These are phyloP conservation scores for Wallemia mellicola DNA, from an alignment of 1,284 basidiomycete genomes.

Conservation along the genomic window DNA sequence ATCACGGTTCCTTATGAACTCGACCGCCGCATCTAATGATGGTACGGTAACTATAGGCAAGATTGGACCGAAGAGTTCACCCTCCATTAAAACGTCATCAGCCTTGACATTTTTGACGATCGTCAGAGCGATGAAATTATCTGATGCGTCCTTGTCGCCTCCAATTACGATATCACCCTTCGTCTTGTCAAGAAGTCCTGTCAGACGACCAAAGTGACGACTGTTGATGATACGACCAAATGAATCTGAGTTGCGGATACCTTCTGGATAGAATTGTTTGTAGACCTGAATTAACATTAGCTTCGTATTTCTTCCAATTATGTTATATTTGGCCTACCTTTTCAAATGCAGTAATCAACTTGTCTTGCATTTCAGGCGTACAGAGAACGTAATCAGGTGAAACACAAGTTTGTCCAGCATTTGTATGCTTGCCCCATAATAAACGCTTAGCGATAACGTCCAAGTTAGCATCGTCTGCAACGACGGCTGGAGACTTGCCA, in stretches of 20 bases:
- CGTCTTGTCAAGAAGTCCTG: constrained; percentile 30
- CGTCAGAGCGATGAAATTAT: constrained; percentile 34
- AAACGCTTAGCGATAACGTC: constrained; percentile 19
- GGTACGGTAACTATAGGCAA: constrained; percentile 46
- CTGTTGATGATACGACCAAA: constrained; percentile 24
- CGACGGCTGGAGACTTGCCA: constrained; percentile 53
- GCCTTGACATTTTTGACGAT: constrained; percentile 29
- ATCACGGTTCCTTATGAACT: constrained; percentile 34
- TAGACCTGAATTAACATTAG: not conserved
- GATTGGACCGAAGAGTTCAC: constrained; percentile 40
- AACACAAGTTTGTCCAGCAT: constrained; percentile 35
- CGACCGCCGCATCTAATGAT: constrained; percentile 36
- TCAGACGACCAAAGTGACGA: constrained; percentile 30
- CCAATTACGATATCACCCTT: constrained; percentile 41
- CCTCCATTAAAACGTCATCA: constrained; percentile 41
- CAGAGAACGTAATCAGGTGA: constrained; percentile 45
- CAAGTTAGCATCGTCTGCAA: constrained; percentile 29
- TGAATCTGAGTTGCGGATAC: constrained; percentile 20
- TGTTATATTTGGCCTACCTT: constrained; percentile 9
- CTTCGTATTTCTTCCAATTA: not conserved
- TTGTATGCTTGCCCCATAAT: constrained; percentile 49
- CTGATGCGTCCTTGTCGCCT: constrained; percentile 28
- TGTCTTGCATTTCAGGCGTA: constrained; percentile 29
- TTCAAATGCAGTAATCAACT: constrained; percentile 29
- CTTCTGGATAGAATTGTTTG: constrained; percentile 11